Conservation (phyloP, 352 stramenopile species). For the Bremia lactucae region DNA sequence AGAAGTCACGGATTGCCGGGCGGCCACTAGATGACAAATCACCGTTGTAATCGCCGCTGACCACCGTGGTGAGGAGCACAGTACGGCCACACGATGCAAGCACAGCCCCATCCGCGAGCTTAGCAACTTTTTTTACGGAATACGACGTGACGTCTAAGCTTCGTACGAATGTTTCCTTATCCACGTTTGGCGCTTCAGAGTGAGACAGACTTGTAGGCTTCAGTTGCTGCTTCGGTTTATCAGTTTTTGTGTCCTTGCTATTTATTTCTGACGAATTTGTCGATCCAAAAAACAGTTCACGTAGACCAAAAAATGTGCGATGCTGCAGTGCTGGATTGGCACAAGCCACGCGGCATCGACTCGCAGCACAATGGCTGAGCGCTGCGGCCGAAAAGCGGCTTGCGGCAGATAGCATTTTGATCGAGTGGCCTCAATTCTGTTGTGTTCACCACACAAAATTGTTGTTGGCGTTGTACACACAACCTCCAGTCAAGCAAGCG, state of each 20-base stretch:
- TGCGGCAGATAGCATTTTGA: slow-evolving; percentile 22
- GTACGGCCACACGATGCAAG: slow-evolving; percentile 74
- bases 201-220: slow-evolving; percentile 3
- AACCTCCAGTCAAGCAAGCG: slow-evolving; percentile 1
- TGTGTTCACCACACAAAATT: neutral
- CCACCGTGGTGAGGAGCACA: slow-evolving; percentile 79
- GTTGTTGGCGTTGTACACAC: too few species aligned
- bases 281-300: slow-evolving; percentile 50
- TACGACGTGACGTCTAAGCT: slow-evolving; percentile 46
- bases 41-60: slow-evolving; percentile 41
- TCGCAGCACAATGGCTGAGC: slow-evolving; percentile 6
- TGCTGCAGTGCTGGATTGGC: slow-evolving; percentile 14
- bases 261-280: slow-evolving; percentile 27
- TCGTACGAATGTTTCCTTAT: slow-evolving; percentile 27
- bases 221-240: neutral
- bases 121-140: slow-evolving; percentile 69
- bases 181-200: slow-evolving; percentile 5
- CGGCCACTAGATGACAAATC: slow-evolving; percentile 18
- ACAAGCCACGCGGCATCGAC: slow-evolving; percentile 1
- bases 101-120: slow-evolving; percentile 77
- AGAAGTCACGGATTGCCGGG: slow-evolving; percentile 40
- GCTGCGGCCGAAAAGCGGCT: slow-evolving; percentile 16
- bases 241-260: slow-evolving; percentile 3
- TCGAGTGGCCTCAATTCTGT: slow-evolving; percentile 3
- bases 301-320: slow-evolving; percentile 52